Evolutionary conservation across 202 grass and related monocot genomes (phyloP), one percentile per base, ranked within the genome.

Genomic region (Saccharum hybrid): DNA sequence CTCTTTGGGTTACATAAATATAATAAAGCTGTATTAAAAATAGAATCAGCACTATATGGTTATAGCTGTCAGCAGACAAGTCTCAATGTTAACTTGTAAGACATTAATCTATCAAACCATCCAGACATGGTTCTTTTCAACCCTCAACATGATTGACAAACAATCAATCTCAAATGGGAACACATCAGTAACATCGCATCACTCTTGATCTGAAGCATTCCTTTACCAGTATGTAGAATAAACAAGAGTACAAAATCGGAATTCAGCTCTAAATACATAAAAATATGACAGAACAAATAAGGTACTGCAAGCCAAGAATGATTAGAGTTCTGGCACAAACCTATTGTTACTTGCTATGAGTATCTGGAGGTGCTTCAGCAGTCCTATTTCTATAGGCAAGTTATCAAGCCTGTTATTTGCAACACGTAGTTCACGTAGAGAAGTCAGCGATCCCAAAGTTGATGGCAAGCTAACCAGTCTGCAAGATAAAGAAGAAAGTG

Each of bases 271-370:
- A 14, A 54, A 71, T 16, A 57, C 31, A 52, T 73, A 13, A 78
- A 81, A 72, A 41, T 45, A 59, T 51, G 38, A 37, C 19, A 65
- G 33, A 83, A 39, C 56, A 66, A 85, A 69, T 59, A 68, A 77
- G 66, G 38, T 72, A 33, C 28, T 68, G 38, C 38, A 87, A 43
- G 51, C 68, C 14, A 74, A 77, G 18, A 72, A 61, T 9, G 37
- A 2, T 42, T 33, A 33, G 18, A 74, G 67, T 74, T 82, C 4
- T 70, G 69, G 68, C 40, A 83, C 51, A 90, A 93, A 95, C 90
- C 89, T 98, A 82, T 98, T 98, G 45, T 95, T 95, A 71, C 41
- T 91, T 84, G 83, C 92, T 85, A 93, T 90, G 28, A 95, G 85
- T 71, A 93, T 86, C 87, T 95, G 51, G 61, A 98, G 96, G 65